These are phyloP conservation scores for Phytophthora macrochlamydospora DNA, from an alignment of 352 stramenopile genomes.

Conservation along the genomic window DNA sequence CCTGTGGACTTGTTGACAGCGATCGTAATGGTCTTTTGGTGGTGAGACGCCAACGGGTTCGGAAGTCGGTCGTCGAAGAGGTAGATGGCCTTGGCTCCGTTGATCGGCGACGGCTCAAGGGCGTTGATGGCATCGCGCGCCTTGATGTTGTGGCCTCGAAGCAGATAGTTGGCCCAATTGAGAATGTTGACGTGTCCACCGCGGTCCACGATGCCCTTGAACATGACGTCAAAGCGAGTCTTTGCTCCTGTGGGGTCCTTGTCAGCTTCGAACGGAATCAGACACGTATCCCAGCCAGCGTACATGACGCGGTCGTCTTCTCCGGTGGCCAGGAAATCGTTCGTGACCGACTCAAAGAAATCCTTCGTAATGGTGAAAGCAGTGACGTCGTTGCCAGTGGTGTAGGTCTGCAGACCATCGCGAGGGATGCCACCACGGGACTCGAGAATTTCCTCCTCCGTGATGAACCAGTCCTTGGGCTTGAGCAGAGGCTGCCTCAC, in stretches of 20 bases:
- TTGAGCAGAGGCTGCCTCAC: conserved; percentile 41
- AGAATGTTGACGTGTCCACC: conserved; percentile 46
- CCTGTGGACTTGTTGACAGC: conserved; percentile 5
- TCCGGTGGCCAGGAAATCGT: conserved; percentile 38
- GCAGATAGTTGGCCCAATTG: conserved; percentile 50
- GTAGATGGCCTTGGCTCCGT: conserved; percentile 19
- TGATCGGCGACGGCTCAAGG: conserved; percentile 7
- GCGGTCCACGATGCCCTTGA: conserved; percentile 32
- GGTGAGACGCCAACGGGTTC: conserved; percentile 32
- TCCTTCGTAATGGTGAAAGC: conserved; percentile 44
- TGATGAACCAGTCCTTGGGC: conserved; percentile 51
- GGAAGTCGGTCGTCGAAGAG: conserved; percentile 58
- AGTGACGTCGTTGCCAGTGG: conserved; percentile 46
- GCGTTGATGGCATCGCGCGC: conserved; percentile 46
- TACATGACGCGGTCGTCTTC: conserved; percentile 39
- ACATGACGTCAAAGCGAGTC: conserved; percentile 35
- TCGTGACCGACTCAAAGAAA: conserved; percentile 49
- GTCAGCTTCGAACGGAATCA: conserved; percentile 48
- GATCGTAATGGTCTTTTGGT: conserved; percentile 51
- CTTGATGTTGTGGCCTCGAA: conserved; percentile 37
- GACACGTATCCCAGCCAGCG: conserved; percentile 52
- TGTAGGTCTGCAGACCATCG: conserved; percentile 32
- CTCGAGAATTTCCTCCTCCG: conserved; percentile 37
- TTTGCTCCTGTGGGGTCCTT: conserved; percentile 12
- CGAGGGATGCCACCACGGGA: conserved; percentile 39